Evolutionary conservation across 768 basidiomycete genomes (phyloP).

Genomic region (Pulveroboletus sp.): DNA sequence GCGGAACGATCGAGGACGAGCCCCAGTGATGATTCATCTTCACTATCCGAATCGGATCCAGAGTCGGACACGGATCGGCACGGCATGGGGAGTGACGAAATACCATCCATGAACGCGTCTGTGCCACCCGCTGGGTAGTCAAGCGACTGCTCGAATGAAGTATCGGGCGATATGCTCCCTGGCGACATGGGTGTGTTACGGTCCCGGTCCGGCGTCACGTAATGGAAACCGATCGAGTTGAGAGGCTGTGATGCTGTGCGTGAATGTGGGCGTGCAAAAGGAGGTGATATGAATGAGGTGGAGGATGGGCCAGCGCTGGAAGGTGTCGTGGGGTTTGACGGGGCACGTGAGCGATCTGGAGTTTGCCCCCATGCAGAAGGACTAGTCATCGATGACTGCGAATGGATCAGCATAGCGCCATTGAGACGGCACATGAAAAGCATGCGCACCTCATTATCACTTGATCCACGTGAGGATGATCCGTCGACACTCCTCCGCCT

Average conservation of each 20-base stretch:
- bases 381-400: conserved; percentile 36
- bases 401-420: conserved; percentile 9
- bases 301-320: conserved; percentile 36
- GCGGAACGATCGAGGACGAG: conserved; percentile 60
- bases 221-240: conserved; percentile 39
- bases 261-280: conserved; percentile 61
- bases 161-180: conserved; percentile 36
- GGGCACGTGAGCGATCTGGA: conserved; percentile 55
- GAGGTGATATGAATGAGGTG: conserved; percentile 40
- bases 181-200: conserved; percentile 24
- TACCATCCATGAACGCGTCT: conserved; percentile 43
- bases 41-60: conserved; percentile 50
- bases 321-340: conserved; percentile 64
- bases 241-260: conserved; percentile 53
- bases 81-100: conserved; percentile 61
- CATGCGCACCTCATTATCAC: conserved; percentile 70
- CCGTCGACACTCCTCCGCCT: conserved; percentile 74
- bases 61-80: conserved; percentile 35
- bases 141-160: conserved; percentile 32
- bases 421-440: background rate
- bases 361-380: conserved; percentile 44
- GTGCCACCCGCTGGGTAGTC: conserved; percentile 34
- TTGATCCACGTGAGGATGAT: conserved; percentile 41
- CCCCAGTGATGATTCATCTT: conserved; percentile 50
- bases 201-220: conserved; percentile 41